Evolutionary conservation across 768 basidiomycete species (phyloP), one percentile per base, ranked within the genome.

Genomic region (Rhizopogon rudus): DNA sequence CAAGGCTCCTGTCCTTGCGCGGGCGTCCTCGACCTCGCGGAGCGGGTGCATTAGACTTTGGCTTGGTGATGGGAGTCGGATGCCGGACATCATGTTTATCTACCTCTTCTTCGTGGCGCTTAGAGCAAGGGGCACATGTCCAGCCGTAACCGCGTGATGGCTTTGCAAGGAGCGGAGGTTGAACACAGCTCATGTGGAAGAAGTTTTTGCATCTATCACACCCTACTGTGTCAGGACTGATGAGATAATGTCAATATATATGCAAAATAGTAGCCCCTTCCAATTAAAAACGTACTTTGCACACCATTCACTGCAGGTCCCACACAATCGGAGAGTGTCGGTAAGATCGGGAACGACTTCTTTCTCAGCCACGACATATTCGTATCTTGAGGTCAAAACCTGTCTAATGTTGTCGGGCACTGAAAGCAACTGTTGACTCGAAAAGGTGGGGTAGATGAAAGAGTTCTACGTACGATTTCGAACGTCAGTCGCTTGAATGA

Each of bases 81-180:
- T 82, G 81, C 40, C 87, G 84, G 46, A 82, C 78, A 29, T 86
- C 84, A 60, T 87, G 84, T 57, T 84, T 81, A 65, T 89, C 87
- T 45, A 93, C 88, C 66, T 90, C 84, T 63, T 93, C 88, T 62
- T 93, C 93, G 65, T 95, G 89, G 60, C 82, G 81, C 52, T 84
- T 82, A 10, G 93, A 89, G 69, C 95, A 98, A 1, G 93, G 92
- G 0, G 91, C 91, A 64, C 96, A 98, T 9, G 93, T 93, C 96
- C 96, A 98, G 20, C 91, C 93, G 72, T 98, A 98, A 44, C 96
- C 96, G 59, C 93, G 84, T 22, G 93, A 92, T 13, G 96, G 96
- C 70, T 98, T 98, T 2, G 88, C 88, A 16, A 80, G 75, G 7
- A 98, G 75, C 3, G 96, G 96, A 22, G 96, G 96, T 60, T 91